phyloP scores from a whole-genome alignment of 306 rosid genomes.

The Cicer pinnatifidum region DNA sequence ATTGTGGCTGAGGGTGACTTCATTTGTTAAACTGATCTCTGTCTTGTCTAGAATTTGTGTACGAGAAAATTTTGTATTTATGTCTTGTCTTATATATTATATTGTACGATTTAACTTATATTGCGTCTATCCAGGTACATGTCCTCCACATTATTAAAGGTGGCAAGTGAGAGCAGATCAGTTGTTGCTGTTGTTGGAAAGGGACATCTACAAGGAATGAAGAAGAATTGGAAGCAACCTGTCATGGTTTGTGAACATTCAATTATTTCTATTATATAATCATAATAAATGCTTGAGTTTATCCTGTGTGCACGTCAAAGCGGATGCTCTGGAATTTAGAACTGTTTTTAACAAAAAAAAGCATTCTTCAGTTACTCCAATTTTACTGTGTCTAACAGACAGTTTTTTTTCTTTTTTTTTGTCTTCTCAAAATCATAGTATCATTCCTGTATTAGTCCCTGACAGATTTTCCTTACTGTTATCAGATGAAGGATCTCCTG shows the following conservation, averaged over 20 bases:
- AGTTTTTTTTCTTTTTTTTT: background rate
- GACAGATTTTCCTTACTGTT: background rate
- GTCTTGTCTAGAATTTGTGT: conserved; percentile 14
- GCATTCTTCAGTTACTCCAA: background rate
- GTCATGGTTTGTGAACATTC: conserved; percentile 61
- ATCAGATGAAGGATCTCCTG: conserved; percentile 79
- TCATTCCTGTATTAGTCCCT: conserved; percentile 1
- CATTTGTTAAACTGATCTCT: conserved; percentile 5
- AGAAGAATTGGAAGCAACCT: conserved; percentile 88
- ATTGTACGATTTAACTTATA: conserved; percentile 1
- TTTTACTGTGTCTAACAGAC: background rate
- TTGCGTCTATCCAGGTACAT: conserved; percentile 65
- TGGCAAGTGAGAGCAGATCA: conserved; percentile 67
- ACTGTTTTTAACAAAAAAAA: conserved; percentile 11
- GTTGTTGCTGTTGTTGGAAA: conserved; percentile 96
- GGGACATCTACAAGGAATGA: conserved; percentile 92
- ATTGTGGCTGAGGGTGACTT: conserved; percentile 19
- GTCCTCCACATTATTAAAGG: conserved; percentile 70
- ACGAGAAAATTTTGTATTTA: conserved; percentile 10
- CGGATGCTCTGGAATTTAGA: conserved; percentile 11
- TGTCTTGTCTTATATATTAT: conserved; percentile 1
- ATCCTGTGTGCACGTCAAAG: conserved; percentile 8
- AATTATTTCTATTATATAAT: conserved; percentile 23
- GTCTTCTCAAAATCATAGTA: background rate
- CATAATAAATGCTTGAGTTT: background rate